Percentiles rank a stretch among this genome's conserved stretches.
These are phyloP conservation scores for Ogataea allantospora DNA, from an alignment of 805 yeast species.

Conservation along the genomic window DNA sequence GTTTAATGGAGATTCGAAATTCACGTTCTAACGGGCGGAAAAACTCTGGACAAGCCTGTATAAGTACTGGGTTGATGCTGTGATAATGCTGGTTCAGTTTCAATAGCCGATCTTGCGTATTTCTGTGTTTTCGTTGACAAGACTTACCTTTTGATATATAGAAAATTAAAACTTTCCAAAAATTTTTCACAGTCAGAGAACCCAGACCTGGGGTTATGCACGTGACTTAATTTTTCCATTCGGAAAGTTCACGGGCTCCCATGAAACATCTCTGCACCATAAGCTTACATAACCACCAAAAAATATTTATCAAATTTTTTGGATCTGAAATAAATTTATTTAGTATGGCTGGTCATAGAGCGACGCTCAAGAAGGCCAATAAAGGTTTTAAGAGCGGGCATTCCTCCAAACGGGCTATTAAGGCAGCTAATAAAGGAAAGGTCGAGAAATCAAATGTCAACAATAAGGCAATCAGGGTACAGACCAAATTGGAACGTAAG, in stretches of 20 bases:
- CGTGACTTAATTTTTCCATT: conserved; percentile 8
- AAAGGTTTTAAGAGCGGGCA: conserved; percentile 92
- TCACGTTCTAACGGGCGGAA: not conserved
- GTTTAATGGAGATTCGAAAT: not conserved
- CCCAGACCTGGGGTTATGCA: conserved; percentile 11
- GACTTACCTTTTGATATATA: conserved; percentile 13
- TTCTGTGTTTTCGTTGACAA: not conserved
- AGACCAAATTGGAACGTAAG: conserved; percentile 63
- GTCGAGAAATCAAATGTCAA: conserved; percentile 60
- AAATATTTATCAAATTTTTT: conserved; percentile 10
- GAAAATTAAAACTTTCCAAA: conserved; percentile 12
- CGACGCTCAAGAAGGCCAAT: conserved; percentile 78
- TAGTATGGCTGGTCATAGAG: conserved; percentile 75
- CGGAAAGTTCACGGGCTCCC: no score
- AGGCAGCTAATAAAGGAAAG: conserved; percentile 79
- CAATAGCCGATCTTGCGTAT: not conserved
- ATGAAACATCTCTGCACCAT: conserved; percentile 6
- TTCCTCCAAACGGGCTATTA: conserved; percentile 83
- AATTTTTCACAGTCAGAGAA: conserved; percentile 17
- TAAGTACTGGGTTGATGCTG: no score
- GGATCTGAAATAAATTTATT: conserved; percentile 10
- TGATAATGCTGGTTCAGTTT: not conserved
- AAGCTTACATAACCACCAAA: conserved; percentile 4
- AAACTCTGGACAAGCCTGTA: not conserved
- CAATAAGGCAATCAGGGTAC: conserved; percentile 38